Percentiles rank a stretch among this genome's conserved stretches.
phyloP scores from a whole-genome alignment of 2,329 filamentous ascomycete genomes.

The Alternaria panax region DNA sequence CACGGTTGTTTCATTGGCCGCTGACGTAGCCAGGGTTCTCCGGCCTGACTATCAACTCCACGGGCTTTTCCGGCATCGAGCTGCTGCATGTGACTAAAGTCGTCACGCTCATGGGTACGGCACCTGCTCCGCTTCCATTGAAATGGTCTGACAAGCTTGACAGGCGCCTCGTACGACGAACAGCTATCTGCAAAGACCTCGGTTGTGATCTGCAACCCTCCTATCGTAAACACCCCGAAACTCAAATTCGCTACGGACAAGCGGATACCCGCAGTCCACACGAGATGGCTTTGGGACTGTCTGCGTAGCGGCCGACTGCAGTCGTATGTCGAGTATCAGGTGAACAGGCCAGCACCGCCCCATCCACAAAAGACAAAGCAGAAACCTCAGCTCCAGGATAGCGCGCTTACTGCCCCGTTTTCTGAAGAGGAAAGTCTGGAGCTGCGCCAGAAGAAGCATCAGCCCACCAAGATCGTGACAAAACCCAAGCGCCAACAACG shows the following conservation, averaged over 20 bases:
- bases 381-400: conserved; percentile 21
- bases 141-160: conserved; percentile 23
- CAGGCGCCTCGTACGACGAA: conserved; percentile 80
- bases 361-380: conserved; percentile 23
- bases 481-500: conserved; percentile 26
- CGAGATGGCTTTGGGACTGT: conserved; percentile 86
- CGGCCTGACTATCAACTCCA: conserved; percentile 76
- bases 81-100: conserved; percentile 83
- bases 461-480: conserved; percentile 18
- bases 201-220: conserved; percentile 75
- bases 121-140: conserved; percentile 9
- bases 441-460: conserved; percentile 29
- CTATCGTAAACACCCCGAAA: conserved; percentile 72
- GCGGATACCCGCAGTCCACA: conserved; percentile 79
- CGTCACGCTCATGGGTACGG: conserved; percentile 71
- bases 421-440: conserved; percentile 34
- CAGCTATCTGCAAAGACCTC: conserved; percentile 74
- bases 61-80: conserved; percentile 84
- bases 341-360: conserved; percentile 26
- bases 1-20: conserved; percentile 9
- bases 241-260: conserved; percentile 76
- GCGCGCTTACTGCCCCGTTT: conserved; percentile 29
- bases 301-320: conserved; percentile 63
- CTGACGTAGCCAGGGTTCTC: conserved; percentile 64
- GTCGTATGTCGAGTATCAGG: conserved; percentile 54